Percentiles rank a stretch among this genome's conserved stretches.
Evolutionary conservation across 192 early-diverging fungal species (phyloP).

Genomic region (Rhizoclosmatium globosum): DNA sequence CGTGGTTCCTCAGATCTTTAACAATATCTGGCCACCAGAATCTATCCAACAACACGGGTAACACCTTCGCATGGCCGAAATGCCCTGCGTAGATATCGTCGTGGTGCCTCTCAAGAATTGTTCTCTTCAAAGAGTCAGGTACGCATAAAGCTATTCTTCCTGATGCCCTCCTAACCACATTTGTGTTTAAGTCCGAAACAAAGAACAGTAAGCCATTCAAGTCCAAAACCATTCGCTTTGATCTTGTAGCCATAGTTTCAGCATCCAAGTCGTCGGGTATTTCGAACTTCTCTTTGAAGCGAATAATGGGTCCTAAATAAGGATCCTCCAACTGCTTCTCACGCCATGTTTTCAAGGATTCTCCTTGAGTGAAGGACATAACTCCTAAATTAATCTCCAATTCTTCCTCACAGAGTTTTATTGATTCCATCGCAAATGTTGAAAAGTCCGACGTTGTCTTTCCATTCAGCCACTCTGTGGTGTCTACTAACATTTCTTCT

Average conservation of each 20-base stretch:
- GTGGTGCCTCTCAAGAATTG: neutral
- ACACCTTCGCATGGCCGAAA: neutral
- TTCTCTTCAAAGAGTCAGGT: neutral
- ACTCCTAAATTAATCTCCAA: no score
- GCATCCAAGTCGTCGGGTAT: neutral
- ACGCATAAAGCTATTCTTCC: conserved; percentile 5
- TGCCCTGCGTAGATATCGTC: conserved; percentile 5
- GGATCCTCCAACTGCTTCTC: neutral
- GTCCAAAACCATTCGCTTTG: neutral
- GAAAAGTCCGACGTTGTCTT: neutral
- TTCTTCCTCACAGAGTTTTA: neutral
- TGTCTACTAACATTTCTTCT: neutral
- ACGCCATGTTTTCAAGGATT: neutral
- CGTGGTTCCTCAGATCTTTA: neutral
- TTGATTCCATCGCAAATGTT: neutral
- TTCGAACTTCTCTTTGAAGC: neutral
- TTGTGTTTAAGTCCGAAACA: neutral
- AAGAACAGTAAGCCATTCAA: neutral
- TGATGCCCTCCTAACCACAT: neutral
- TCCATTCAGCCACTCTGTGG: neutral
- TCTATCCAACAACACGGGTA: neutral
- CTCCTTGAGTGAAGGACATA: neutral
- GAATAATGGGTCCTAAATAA: neutral
- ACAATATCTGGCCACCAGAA: conserved; percentile 22
- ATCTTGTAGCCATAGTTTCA: neutral